Base-by-base conservation (phyloP, 106 monocot genomes). In the Amphibolis antarctica region DNA sequence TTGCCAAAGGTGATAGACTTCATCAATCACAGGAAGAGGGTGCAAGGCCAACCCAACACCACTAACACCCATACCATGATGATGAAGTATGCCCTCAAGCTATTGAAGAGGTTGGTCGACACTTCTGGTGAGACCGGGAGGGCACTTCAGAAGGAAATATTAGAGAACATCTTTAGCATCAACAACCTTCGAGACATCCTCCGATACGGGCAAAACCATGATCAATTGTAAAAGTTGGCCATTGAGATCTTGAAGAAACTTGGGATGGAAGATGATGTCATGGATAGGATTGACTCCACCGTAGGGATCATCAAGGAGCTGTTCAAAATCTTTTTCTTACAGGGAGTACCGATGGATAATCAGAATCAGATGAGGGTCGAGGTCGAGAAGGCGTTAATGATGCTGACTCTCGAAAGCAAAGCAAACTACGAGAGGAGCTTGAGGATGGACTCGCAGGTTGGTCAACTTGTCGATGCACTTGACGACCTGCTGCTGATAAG, bases 361-460 rank as follows among this genome's bases (percentile, higher is more conserved):
- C 36, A 74, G 29, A 55, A 56, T 1, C 26, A 50, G 5, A 42
- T 88, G 62, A 55, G 69, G 23, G 43, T 24, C 0, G 85, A 83
- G 58, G 93, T 83, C 0, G 93, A 85, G 21, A 83, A 88, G 66
- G 85, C 92, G 3, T 62, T 93, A 51, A 75, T 85, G 3, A 79
- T 85, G 82, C 73, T 92, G 36, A 55, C 85, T 12, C 17, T 93
- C 36, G 85, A 82, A 28, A 93, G 76, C 63, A 20, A 21, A 59
- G 44, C 17, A 15, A 93, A 82, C 45, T 82, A 88, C 59, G 53
- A 48, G 11, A 58, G 78, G 28, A 71, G 88, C 13, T 23, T 83
- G 52, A 67, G 55, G 45, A 45, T 59, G n/a, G 20, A 55, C n/a
- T n/a, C n/a, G 5, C 70, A 64, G 22, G 65, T 82, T 17, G 69